Base-by-base conservation (phyloP, 2,329 filamentous ascomycete species). In the Aureobasidium mangrovei region DNA sequence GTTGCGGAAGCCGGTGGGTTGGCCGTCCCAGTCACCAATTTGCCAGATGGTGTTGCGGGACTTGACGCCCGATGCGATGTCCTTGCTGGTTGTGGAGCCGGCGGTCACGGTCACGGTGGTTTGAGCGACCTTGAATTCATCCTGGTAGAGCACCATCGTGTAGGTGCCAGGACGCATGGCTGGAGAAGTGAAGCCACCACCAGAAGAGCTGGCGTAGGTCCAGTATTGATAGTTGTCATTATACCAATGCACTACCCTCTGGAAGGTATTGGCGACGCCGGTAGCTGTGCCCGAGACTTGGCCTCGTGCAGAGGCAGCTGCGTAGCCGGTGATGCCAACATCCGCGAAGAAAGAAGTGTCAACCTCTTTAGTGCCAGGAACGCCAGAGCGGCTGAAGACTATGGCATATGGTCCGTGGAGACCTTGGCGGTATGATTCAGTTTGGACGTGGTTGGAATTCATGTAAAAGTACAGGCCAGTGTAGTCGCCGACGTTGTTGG, bases 161-260 rank as follows among this genome's bases (percentile, higher is more conserved):
- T 85, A 85, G 0, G 78, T 83, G 31, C 83, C 82, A 0, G 82
- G 79, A 61, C 82, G 83, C 82, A 86, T 85, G 54, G 75, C 70
- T 0, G 82, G 83, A 0, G 81, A 84, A 2, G 76, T 83, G 67
- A 83, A 86, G 9, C 70, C 71, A 7, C 82, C 81, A 42, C 74
- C 74, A 7, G 72, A 72, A 2, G 45, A 29, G 18, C 35, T 27
- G 24, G 80, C 77, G 56, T 79, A 79, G 4, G 75, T 69, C 82
- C 83, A 86, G 72, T 85, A 86, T 63, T 86, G 83, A 0, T 80
- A 79, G 4, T 71, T 71, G 31, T 64, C 64, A 65, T 85, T 85
- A 68, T 77, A 72, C 83, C 82, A 86, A 67, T 86, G 82, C 1
- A 86, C 70, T 3, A 85, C 82, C 44, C 69, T 73, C 56, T 80